Conservation (phyloP, 179 eudicot species). For the Silene vulgaris region DNA sequence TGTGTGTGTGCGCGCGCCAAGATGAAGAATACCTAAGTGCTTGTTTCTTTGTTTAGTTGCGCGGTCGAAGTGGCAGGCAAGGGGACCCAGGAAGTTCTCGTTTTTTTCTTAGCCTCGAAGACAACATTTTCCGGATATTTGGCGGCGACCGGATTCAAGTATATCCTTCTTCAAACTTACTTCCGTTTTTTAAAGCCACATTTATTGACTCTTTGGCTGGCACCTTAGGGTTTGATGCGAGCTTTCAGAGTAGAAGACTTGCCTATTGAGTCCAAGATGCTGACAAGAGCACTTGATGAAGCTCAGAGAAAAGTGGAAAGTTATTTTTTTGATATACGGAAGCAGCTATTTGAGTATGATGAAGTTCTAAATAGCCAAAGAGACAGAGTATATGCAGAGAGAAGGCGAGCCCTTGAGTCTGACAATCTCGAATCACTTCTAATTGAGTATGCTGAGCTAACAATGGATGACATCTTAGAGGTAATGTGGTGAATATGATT, state of each 20-base stretch:
- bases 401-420: constrained; percentile 93
- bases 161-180: constrained; percentile 9
- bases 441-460: constrained; percentile 93
- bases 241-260: constrained; percentile 98
- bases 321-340: constrained; percentile 92
- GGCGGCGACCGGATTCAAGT: constrained; percentile 99
- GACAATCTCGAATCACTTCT: constrained; percentile 79
- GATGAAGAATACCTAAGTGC: constrained; percentile 11
- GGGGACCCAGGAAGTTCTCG: constrained; percentile 99
- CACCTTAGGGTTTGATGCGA: constrained; percentile 81
- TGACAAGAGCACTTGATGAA: constrained; percentile 96
- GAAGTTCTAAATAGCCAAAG: constrained; percentile 99
- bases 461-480: constrained; percentile 97
- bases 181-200: constrained; percentile 8
- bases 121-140: constrained; percentile 92
- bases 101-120: constrained; percentile 98
- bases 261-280: constrained; percentile 94
- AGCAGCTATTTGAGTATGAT: constrained; percentile 90
- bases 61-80: constrained; percentile 99
- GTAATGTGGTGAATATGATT: constrained; percentile 31
- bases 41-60: constrained; percentile 47
- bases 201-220: constrained; percentile 22
- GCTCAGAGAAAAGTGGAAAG: constrained; percentile 99
- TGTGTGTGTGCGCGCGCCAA: neutral
- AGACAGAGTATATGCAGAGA: constrained; percentile 89